phyloP scores from a whole-genome alignment of 768 basidiomycete genomes.

The Tephrocybe sp. region DNA sequence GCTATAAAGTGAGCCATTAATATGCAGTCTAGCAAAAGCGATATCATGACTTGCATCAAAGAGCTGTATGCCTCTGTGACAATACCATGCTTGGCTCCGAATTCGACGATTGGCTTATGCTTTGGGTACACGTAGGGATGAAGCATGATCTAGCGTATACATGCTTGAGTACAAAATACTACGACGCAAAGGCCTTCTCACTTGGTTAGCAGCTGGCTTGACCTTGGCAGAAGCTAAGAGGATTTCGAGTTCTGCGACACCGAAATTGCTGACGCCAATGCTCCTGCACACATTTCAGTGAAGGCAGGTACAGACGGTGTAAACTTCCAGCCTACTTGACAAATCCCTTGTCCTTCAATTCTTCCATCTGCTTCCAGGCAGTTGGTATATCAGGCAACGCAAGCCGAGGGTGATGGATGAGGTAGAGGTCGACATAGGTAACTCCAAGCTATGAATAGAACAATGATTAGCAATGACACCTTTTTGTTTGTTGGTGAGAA shows the following conservation, averaged over 20 bases:
- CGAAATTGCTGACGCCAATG: constrained; percentile 74
- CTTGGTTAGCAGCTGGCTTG: constrained; percentile 69
- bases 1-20: constrained; percentile 25
- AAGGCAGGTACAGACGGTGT: background rate
- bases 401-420: constrained; percentile 58
- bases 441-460: constrained; percentile 49
- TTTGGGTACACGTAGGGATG: constrained; percentile 66
- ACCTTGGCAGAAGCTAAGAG: constrained; percentile 59
- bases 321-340: constrained; percentile 39
- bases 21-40: background rate
- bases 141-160: constrained; percentile 49
- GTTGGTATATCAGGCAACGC: constrained; percentile 58
- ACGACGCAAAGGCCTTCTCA: constrained; percentile 12
- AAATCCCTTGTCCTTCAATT: constrained; percentile 50
- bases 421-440: constrained; percentile 66
- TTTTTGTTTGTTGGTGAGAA: background rate
- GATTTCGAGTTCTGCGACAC: constrained; percentile 47
- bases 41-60: constrained; percentile 44
- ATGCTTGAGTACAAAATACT: background rate
- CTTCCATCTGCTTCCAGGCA: constrained; percentile 64
- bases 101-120: constrained; percentile 57
- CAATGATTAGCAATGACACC: background rate
- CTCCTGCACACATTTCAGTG: constrained; percentile 37
- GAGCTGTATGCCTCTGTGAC: constrained; percentile 71
- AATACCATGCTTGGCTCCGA: constrained; percentile 53